Conservation (phyloP, 2,329 filamentous ascomycete genomes). For the Elsinoe ampelina region DNA sequence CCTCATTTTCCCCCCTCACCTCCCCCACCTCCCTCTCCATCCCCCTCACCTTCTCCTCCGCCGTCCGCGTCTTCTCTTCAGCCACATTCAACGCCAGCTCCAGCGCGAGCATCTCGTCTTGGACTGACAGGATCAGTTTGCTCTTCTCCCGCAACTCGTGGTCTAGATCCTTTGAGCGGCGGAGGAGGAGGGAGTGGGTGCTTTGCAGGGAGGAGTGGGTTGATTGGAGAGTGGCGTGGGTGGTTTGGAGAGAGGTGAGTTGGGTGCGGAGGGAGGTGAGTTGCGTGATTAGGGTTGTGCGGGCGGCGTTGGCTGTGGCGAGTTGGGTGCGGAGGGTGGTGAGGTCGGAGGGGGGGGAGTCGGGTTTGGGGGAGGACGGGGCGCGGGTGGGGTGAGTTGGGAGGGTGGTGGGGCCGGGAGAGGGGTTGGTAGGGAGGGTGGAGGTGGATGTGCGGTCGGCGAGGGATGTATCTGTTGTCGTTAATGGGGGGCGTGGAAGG, state of each 20-base stretch:
- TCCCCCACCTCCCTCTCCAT: conserved; percentile 47
- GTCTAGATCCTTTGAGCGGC: conserved; percentile 66
- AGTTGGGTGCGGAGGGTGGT: conserved; percentile 43
- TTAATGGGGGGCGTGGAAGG: conserved; percentile 11
- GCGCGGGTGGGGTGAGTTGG: conserved; percentile 18
- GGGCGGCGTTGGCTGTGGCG: conserved; percentile 42
- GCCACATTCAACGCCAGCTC: conserved; percentile 82
- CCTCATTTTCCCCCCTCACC: conserved; percentile 73
- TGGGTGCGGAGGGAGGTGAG: conserved; percentile 16
- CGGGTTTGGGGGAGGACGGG: conserved; percentile 18
- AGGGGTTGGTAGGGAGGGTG: conserved; percentile 25
- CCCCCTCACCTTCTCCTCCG: conserved; percentile 51
- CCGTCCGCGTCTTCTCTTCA: conserved; percentile 62
- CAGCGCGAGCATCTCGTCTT: conserved; percentile 84
- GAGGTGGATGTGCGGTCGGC: conserved; percentile 33
- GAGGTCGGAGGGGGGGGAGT: conserved; percentile 19
- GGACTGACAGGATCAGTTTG: conserved; percentile 74
- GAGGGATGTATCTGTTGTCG: conserved; percentile 34
- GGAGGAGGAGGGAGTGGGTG: conserved; percentile 54
- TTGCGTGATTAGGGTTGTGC: conserved; percentile 36
- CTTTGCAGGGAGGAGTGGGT: conserved; percentile 67
- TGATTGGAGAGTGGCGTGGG: conserved; percentile 41
- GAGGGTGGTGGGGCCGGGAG: conserved; percentile 20
- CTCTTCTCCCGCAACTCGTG: conserved; percentile 79
- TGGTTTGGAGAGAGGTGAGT: conserved; percentile 40